These are phyloP conservation scores for Wickerhamiella musiphila DNA, from an alignment of 805 yeast species.

Conservation along the genomic window DNA sequence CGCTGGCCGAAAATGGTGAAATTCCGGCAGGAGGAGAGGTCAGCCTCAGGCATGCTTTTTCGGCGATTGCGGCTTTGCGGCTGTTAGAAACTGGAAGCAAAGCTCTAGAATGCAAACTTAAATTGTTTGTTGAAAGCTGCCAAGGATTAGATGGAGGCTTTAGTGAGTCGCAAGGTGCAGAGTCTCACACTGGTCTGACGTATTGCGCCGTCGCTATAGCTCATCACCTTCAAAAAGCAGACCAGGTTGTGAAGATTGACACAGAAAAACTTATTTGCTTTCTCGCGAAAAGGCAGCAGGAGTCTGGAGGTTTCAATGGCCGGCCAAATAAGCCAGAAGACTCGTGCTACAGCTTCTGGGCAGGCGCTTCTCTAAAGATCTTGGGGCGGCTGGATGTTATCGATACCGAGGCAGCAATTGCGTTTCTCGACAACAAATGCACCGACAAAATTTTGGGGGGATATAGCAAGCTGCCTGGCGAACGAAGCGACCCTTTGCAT, in stretches of 20 bases:
- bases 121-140: constrained; percentile 26
- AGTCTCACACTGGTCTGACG: constrained; percentile 75
- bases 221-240: constrained; percentile 33
- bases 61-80: constrained; percentile 40
- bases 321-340: constrained; percentile 71
- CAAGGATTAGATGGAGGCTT: constrained; percentile 51
- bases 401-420: constrained; percentile 22
- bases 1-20: constrained; percentile 22
- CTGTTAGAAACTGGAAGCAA: constrained; percentile 19
- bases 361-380: constrained; percentile 37
- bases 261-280: background rate
- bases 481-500: constrained; percentile 47
- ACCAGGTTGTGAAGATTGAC: background rate
- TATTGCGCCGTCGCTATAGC: constrained; percentile 71
- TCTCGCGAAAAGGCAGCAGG: constrained; percentile 10
- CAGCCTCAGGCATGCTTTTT: constrained; percentile 58
- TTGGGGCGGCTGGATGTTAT: constrained; percentile 23
- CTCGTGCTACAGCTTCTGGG: constrained; percentile 84
- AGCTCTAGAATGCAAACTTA: too few relatives aligned
- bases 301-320: constrained; percentile 69
- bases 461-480: constrained; percentile 43
- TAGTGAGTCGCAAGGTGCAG: constrained; percentile 32
- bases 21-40: constrained; percentile 29
- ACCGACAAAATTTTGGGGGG: constrained; percentile 61
- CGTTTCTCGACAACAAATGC: constrained; percentile 35